phyloP scores from a whole-genome alignment of 2,329 filamentous ascomycete genomes.

The Amauroascus niger region DNA sequence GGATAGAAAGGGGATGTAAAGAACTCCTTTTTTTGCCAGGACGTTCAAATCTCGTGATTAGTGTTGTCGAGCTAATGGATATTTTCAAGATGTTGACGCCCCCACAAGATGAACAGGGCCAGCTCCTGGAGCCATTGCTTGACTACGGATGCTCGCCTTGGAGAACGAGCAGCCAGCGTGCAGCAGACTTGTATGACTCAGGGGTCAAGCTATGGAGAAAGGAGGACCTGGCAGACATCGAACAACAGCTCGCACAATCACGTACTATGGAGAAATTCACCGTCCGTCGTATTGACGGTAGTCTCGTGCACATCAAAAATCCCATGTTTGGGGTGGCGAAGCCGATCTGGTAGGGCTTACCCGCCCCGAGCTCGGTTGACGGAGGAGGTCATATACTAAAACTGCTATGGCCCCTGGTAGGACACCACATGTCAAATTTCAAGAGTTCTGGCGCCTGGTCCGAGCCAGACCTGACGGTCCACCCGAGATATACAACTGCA shows the following conservation, averaged over 20 bases:
- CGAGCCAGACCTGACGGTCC: slow-evolving; percentile 15
- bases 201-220: slow-evolving; percentile 18
- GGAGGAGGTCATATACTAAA: background rate
- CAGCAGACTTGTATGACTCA: slow-evolving; percentile 5
- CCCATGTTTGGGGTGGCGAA: slow-evolving; percentile 6
- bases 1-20: too few relatives aligned
- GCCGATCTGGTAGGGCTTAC: slow-evolving; percentile 1
- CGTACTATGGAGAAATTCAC: slow-evolving; percentile 19
- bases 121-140: slow-evolving; percentile 1
- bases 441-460: slow-evolving; percentile 21
- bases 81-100: background rate
- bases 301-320: slow-evolving; percentile 17
- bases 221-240: slow-evolving; percentile 19
- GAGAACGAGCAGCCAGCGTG: slow-evolving; percentile 7
- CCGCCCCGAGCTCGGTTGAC: background rate
- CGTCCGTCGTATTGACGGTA: slow-evolving; percentile 22
- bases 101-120: background rate
- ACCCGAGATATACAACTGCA: slow-evolving; percentile 22
- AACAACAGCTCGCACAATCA: slow-evolving; percentile 21
- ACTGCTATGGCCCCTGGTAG: slow-evolving; percentile 10
- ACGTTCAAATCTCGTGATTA: background rate
- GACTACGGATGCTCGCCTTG: slow-evolving; percentile 5
- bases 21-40: background rate
- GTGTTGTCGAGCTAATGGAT: background rate
- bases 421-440: slow-evolving; percentile 20